A percentile compares a stretch with the other conserved stretches of the same genome.
These are phyloP conservation scores for Podila verticillata DNA, from an alignment of 192 early-diverging fungal species.

Conservation along the genomic window DNA sequence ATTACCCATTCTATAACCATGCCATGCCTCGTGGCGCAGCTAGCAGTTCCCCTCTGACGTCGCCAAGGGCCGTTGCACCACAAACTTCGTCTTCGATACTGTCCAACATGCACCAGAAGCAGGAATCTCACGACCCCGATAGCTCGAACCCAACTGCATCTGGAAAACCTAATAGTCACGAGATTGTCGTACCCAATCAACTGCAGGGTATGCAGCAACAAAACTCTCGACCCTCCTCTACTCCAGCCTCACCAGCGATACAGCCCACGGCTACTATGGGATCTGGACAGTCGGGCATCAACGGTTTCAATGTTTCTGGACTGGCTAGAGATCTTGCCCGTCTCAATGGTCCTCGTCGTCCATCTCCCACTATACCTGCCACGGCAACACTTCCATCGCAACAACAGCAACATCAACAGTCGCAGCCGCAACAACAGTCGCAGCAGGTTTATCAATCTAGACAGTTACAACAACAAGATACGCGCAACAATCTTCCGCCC, in stretches of 20 bases:
- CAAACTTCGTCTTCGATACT: slow-evolving; percentile 24
- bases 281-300: neutral
- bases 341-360: slow-evolving; percentile 18
- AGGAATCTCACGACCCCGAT: slow-evolving; percentile 24
- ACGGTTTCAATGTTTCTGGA: neutral
- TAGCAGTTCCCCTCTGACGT: slow-evolving; percentile 24
- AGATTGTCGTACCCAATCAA: slow-evolving; percentile 26
- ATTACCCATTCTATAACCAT: slow-evolving; percentile 26
- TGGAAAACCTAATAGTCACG: slow-evolving; percentile 20
- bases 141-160: neutral
- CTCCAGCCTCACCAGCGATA: slow-evolving; percentile 36
- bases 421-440: slow-evolving; percentile 5
- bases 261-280: slow-evolving; percentile 19
- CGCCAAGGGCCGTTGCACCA: slow-evolving; percentile 29
- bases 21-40: slow-evolving; percentile 10
- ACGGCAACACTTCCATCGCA: neutral
- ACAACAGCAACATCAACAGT: neutral
- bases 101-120: slow-evolving; percentile 24
- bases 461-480: slow-evolving; percentile 11
- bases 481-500: slow-evolving; percentile 25
- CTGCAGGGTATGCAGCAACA: slow-evolving; percentile 4
- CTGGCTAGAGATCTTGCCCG: slow-evolving; percentile 6
- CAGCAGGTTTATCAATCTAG: slow-evolving; percentile 9
- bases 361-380: slow-evolving; percentile 27
- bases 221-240: slow-evolving; percentile 23